A percentile compares a stretch with the other conserved stretches of the same genome.
Evolutionary conservation across 1,139 yeast genomes (phyloP).

Genomic region (Cylindricascospora bacillispora): DNA sequence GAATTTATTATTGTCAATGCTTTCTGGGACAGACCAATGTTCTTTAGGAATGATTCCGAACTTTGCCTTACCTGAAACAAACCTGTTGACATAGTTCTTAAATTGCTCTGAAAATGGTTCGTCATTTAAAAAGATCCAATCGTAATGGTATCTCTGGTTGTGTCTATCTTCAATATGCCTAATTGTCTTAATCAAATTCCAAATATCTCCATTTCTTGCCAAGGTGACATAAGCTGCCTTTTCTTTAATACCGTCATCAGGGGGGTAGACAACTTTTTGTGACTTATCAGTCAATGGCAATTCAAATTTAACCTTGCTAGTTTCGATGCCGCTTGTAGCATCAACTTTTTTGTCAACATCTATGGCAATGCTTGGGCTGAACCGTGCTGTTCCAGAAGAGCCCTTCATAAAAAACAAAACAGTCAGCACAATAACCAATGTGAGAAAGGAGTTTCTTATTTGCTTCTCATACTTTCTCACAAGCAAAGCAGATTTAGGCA

Average conservation of each 20-base stretch:
- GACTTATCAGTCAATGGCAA: constrained; percentile 21
- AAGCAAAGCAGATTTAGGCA: constrained; percentile 23
- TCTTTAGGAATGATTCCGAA: constrained; percentile 39
- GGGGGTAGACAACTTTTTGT: constrained; percentile 20
- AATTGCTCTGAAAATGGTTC: constrained; percentile 38
- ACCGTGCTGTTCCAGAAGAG: constrained; percentile 2
- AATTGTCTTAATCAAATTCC: constrained; percentile 47
- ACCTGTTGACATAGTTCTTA: constrained; percentile 28
- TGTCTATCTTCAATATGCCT: constrained; percentile 63
- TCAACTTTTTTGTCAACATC: background rate
- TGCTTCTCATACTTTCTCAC: constrained; percentile 18
- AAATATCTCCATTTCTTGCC: constrained; percentile 60
- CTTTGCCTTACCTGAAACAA: constrained; percentile 38
- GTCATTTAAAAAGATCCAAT: constrained; percentile 66
- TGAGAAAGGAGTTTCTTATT: constrained; percentile 15
- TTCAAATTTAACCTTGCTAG: constrained; percentile 6
- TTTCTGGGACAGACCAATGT: constrained; percentile 45
- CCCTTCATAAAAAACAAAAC: constrained; percentile 16
- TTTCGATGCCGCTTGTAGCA: background rate
- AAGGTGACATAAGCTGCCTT: constrained; percentile 66
- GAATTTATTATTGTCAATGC: constrained; percentile 48
- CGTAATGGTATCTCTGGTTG: constrained; percentile 50
- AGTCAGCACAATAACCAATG: constrained; percentile 15
- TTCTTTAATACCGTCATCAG: constrained; percentile 28
- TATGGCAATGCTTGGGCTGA: no score